These are phyloP conservation scores for Cercophora newfieldiana DNA, from an alignment of 495 filamentous ascomycete species.

Conservation along the genomic window DNA sequence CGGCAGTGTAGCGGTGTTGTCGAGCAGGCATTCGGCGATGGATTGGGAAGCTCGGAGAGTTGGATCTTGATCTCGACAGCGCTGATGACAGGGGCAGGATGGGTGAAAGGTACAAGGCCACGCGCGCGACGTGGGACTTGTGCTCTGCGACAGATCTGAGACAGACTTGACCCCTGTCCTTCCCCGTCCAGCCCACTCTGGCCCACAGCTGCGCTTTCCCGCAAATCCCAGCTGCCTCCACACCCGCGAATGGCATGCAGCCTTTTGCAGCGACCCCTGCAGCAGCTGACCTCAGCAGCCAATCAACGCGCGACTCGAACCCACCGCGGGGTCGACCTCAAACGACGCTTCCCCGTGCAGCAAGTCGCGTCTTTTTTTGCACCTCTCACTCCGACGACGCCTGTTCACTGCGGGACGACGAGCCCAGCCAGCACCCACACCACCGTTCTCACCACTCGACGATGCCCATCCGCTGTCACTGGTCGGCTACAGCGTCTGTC, in stretches of 20 bases:
- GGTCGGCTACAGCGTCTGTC: neutral
- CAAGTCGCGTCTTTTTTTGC: constrained; percentile 28
- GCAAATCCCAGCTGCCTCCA: constrained; percentile 21
- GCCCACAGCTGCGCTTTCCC: neutral
- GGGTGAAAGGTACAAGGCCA: constrained; percentile 12
- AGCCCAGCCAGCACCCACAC: constrained; percentile 1
- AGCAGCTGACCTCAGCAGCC: constrained; percentile 28
- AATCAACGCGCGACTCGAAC: constrained; percentile 25
- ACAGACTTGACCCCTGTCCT: constrained; percentile 29
- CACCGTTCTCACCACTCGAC: neutral
- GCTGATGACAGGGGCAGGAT: constrained; percentile 10
- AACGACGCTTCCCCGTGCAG: constrained; percentile 33
- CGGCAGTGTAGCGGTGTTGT: neutral
- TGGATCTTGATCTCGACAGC: constrained; percentile 27
- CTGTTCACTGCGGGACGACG: constrained; percentile 14
- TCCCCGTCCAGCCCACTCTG: constrained; percentile 19
- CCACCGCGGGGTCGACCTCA: constrained; percentile 37
- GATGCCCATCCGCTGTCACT: neutral
- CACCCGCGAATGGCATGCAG: constrained; percentile 23
- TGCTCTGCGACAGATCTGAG: constrained; percentile 40
- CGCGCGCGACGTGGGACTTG: constrained; percentile 25
- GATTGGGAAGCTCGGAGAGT: constrained; percentile 12
- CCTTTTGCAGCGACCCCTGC: constrained; percentile 26
- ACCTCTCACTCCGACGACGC: constrained; percentile 26
- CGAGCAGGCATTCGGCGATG: neutral